Percentiles rank a stretch among this genome's conserved stretches.
These are phyloP conservation scores for Candida sanyaensis DNA, from an alignment of 1,139 yeast species.

Conservation along the genomic window DNA sequence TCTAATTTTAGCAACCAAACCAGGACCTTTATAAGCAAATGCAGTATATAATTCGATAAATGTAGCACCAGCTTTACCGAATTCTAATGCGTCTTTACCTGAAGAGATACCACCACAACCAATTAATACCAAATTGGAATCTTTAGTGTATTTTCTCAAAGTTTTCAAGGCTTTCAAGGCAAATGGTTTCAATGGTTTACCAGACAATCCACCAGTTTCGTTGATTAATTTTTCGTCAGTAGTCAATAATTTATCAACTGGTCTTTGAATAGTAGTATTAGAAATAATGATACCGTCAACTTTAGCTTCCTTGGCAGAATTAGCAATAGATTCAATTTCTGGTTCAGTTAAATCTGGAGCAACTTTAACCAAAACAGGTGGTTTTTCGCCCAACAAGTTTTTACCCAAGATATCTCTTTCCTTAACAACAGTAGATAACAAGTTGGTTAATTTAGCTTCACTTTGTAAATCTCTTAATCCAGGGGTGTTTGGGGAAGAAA, in stretches of 20 bases:
- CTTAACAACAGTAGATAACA: constrained; percentile 64
- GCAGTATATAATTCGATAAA: constrained; percentile 86
- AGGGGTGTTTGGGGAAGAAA: constrained; percentile 97
- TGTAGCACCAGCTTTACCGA: constrained; percentile 91
- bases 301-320: constrained; percentile 71
- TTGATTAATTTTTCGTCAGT: constrained; percentile 38
- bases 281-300: constrained; percentile 93
- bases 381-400: constrained; percentile 46
- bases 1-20: constrained; percentile 74
- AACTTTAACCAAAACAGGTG: constrained; percentile 84
- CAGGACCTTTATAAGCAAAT: constrained; percentile 93
- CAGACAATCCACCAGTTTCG: constrained; percentile 89
- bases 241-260: constrained; percentile 51
- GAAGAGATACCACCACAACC: constrained; percentile 94
- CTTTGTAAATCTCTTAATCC: constrained; percentile 86
- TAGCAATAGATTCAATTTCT: constrained; percentile 82
- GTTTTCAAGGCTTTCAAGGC: constrained; percentile 69
- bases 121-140: constrained; percentile 66
- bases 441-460: constrained; percentile 67
- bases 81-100: constrained; percentile 88
- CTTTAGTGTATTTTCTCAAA: constrained; percentile 76
- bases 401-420: constrained; percentile 53
- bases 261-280: constrained; percentile 88
- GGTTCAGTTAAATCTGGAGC: constrained; percentile 90
- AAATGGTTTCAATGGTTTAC: constrained; percentile 84